Base-by-base conservation (phyloP, 2,329 filamentous ascomycete genomes). In the Acrocalymma vagum region DNA sequence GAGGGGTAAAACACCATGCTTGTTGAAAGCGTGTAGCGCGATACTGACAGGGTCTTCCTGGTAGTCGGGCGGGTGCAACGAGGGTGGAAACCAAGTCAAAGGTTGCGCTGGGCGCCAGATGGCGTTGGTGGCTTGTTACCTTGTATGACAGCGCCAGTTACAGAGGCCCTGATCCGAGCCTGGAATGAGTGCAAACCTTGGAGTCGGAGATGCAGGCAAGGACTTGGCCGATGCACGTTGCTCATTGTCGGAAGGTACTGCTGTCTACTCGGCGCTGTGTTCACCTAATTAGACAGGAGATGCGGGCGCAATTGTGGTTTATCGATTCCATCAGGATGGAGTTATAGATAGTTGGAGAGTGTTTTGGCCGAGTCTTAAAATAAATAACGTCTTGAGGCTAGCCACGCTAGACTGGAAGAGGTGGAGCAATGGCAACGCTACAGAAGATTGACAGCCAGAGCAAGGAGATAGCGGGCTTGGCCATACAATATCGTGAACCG, bases 371-470 rank as follows among this genome's bases (percentile, higher is more conserved):
- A 28, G 37, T 29, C 34, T 40, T 31, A 27, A 30, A 34, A 38
- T 38, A 45, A 31, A 21, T 25, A 38, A 15, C 21, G 31, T 31
- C 29, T 35, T 55, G 51, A 41, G 30, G 49, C 50, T 49, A 42
- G 37, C 25, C 9, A 14, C 25, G n/a, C 22, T 8, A 23, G 30
- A 18, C 23, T 16, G 17, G 21, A 21, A 28, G 35, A 34, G 23
- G 41, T 38, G 23, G 40, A 38, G 48, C 43, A 21, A 53, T 45
- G 51, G 49, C 51, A 50, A 58, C 58, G 55, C 63, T 62, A 62
- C 54, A 45, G 51, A 42, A 45, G 51, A 54, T 46, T 64, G 63
- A 64, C 56, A 64, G 60, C 52, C 60, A 54, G 52, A 59, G 56
- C 50, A 41, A 35, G 45, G 45, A 48, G 35, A 42, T 29, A 31